Evolutionary conservation across 345 rosid species (phyloP).

Genomic region (Luvunga scandens): DNA sequence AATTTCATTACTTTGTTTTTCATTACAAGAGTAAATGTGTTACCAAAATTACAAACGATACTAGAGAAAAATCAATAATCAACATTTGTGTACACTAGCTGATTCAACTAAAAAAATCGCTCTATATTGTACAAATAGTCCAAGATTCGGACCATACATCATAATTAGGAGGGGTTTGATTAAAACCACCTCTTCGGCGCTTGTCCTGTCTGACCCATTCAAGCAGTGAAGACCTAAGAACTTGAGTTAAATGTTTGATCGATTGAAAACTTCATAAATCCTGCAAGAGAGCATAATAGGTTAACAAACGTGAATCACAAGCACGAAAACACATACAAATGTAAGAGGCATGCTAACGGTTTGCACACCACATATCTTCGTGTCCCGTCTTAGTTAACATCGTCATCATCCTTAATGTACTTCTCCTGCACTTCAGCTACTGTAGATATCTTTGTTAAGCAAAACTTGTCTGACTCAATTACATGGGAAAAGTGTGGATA

Average conservation of each 20-base stretch:
- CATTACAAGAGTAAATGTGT: no score
- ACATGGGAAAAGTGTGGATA: background rate
- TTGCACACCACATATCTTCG: background rate
- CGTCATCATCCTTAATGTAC: conserved; percentile 54
- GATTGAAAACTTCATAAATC: background rate
- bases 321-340: background rate
- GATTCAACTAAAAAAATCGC: no score
- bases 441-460: conserved; percentile 47
- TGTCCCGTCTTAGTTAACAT: conserved; percentile 9
- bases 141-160: no score
- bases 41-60: no score
- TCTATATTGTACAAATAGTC: no score
- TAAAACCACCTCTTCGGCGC: no score
- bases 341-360: background rate
- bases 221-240: background rate
- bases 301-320: background rate
- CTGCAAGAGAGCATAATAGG: background rate
- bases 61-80: no score
- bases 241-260: background rate
- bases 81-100: no score
- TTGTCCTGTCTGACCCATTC: no score
- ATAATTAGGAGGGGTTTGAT: no score
- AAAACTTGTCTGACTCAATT: conserved; percentile 12
- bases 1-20: no score
- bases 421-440: conserved; percentile 72